A percentile compares a stretch with the other conserved stretches of the same genome.
These are phyloP conservation scores for Trifolium repens DNA, from an alignment of 306 rosid species.

Conservation along the genomic window DNA sequence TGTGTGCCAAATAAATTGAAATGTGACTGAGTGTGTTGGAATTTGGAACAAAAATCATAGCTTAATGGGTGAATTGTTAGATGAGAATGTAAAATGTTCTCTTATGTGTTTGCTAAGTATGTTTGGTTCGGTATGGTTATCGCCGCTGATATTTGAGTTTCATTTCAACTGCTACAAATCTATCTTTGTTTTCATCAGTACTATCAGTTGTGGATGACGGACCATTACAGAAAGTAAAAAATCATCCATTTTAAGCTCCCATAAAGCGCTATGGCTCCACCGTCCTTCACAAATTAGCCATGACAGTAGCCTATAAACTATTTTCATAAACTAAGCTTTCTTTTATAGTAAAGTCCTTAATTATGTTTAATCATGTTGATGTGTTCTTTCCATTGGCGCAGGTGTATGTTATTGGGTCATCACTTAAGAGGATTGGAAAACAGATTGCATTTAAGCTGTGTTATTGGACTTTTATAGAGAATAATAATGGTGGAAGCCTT, in stretches of 20 bases:
- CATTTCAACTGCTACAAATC: background rate
- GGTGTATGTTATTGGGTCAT: constrained; percentile 99
- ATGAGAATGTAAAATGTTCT: no score
- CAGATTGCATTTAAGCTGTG: constrained; percentile 89
- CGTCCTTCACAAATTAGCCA: background rate
- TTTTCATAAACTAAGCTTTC: background rate
- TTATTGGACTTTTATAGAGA: constrained; percentile 78
- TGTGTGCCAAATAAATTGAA: no score
- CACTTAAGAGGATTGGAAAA: constrained; percentile 98
- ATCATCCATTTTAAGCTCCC: background rate
- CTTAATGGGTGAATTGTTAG: no score
- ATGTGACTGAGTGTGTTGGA: no score
- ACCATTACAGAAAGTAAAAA: background rate
- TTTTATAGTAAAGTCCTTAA: constrained; percentile 3
- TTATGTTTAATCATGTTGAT: constrained; percentile 13
- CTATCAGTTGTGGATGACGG: background rate
- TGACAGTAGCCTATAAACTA: no score
- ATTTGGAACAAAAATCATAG: no score
- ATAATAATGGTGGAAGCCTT: constrained; percentile 44
- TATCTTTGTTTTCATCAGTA: background rate
- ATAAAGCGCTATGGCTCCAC: background rate
- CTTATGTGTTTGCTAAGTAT: no score
- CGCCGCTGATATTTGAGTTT: background rate
- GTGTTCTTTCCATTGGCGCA: constrained; percentile 45
- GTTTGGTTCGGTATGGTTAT: background rate